Percentiles rank a stretch among this genome's conserved stretches.
phyloP scores from a whole-genome alignment of 2,329 filamentous ascomycete genomes.

The Penicillium fuscoglaucum region DNA sequence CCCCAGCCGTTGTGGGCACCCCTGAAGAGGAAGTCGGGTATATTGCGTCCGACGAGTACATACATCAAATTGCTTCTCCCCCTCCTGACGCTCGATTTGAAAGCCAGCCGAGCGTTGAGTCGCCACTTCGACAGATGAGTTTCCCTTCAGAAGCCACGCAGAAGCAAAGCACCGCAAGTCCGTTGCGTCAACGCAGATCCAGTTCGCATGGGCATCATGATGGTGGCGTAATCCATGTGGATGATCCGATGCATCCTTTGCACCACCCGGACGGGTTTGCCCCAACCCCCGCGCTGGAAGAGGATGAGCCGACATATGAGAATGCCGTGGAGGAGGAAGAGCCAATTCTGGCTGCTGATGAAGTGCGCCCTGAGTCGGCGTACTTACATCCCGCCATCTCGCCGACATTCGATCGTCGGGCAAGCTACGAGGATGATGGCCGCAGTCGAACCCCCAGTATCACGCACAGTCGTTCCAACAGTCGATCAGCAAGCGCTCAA shows the following conservation, averaged over 20 bases:
- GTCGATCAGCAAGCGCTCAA: slow-evolving; percentile 64
- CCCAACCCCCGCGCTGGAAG: slow-evolving; percentile 50
- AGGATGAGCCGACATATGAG: slow-evolving; percentile 47
- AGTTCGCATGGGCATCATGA: slow-evolving; percentile 21
- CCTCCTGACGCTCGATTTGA: slow-evolving; percentile 45
- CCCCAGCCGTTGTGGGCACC: slow-evolving; percentile 65
- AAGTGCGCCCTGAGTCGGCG: slow-evolving; percentile 69
- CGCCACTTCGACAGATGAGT: slow-evolving; percentile 53
- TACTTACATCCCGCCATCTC: slow-evolving; percentile 78
- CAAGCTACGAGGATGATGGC: slow-evolving; percentile 55
- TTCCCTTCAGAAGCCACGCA: slow-evolving; percentile 51
- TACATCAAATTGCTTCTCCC: slow-evolving; percentile 71
- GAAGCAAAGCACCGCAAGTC: slow-evolving; percentile 14
- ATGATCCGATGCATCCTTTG: slow-evolving; percentile 57
- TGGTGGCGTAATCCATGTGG: slow-evolving; percentile 68
- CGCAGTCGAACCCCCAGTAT: slow-evolving; percentile 56
- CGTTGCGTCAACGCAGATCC: slow-evolving; percentile 12
- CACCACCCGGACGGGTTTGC: slow-evolving; percentile 53
- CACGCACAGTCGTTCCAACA: slow-evolving; percentile 63
- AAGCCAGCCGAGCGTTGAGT: slow-evolving; percentile 51
- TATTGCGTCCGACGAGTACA: slow-evolving; percentile 80
- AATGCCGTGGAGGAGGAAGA: slow-evolving; percentile 62
- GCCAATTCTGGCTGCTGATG: slow-evolving; percentile 86
- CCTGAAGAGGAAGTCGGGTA: slow-evolving; percentile 91
- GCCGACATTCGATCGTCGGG: slow-evolving; percentile 66